Evolutionary conservation across 768 basidiomycete species (phyloP).

Genomic region (Tricholoma sp.): DNA sequence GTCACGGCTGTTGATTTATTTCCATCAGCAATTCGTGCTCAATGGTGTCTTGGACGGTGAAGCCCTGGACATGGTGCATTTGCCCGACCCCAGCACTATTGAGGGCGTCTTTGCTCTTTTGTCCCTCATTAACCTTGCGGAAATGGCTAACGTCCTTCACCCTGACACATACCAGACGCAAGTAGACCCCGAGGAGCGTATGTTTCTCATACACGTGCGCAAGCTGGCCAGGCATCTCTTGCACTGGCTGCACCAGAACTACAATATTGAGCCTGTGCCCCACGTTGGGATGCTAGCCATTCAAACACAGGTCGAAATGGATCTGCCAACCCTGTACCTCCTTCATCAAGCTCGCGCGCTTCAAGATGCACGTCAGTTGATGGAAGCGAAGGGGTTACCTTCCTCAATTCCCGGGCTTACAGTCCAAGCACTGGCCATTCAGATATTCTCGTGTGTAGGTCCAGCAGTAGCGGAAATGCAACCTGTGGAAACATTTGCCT

Average conservation of each 20-base stretch:
- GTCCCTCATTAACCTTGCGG: neutral
- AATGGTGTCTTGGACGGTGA: neutral
- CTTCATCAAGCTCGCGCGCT: neutral
- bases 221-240: conserved; percentile 1
- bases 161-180: neutral
- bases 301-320: neutral
- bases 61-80: neutral
- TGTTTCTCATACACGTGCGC: neutral
- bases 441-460: neutral
- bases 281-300: neutral
- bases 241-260: neutral
- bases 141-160: neutral
- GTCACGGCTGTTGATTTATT: neutral
- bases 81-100: neutral
- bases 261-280: neutral
- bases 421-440: neutral
- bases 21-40: neutral
- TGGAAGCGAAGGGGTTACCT: neutral
- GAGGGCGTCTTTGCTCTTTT: neutral
- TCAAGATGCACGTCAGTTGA: neutral
- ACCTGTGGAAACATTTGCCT: neutral
- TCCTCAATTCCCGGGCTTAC: neutral
- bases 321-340: neutral
- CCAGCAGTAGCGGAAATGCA: neutral
- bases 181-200: neutral